Base-by-base conservation (phyloP, 768 basidiomycete species). In the Kwoniella shandongensis region DNA sequence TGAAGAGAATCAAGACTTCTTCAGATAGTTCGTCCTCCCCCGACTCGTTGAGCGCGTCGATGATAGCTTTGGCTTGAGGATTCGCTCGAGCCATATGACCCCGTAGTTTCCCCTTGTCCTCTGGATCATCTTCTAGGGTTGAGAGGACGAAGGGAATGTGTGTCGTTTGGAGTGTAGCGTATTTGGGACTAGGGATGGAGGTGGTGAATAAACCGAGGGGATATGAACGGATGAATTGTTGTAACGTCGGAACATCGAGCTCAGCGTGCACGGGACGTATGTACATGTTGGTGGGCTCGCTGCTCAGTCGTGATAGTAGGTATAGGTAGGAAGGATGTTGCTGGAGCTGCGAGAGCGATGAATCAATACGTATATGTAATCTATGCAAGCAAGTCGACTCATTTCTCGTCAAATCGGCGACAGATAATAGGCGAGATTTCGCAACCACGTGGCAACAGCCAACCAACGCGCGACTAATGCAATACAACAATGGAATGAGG, bases 151-250 rank as follows among this genome's bases (percentile, higher is more conserved):
- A 80, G 1, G 79, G 79, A 49, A 79, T 76, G 59, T 80, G 79
- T 6, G 69, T 69, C 27, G 74, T 67, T 54, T 80, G 77, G 18
- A 79, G 45, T 39, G 70, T 54, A 12, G 76, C 30, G 42, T 54
- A 22, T 13, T 22, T 38, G 15, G 75, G 45, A 36, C 72, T 66
- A 0, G 66, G 54, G 49, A 79, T 70, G 3, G 76, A 72, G 8
- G 78, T 79, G 30, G 78, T 79, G 54, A 80, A 58, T 17, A 78
- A 61, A 0, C 79, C 79, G 0, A 79, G 71, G 2, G 77, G 79
- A 54, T 78, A 70, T 8, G 62, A 44, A 17, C 72, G 72, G 47
- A 79, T 73, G 59, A 80, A 77, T 1, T 32, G 51, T 32, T 70
- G 74, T 0, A 79, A 70, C 2, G 67, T 68, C 2, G 73, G 61